Percentiles rank a stretch among this genome's conserved stretches.
These are phyloP conservation scores for Pichia pseudocactophila DNA, from an alignment of 805 yeast genomes.

Conservation along the genomic window DNA sequence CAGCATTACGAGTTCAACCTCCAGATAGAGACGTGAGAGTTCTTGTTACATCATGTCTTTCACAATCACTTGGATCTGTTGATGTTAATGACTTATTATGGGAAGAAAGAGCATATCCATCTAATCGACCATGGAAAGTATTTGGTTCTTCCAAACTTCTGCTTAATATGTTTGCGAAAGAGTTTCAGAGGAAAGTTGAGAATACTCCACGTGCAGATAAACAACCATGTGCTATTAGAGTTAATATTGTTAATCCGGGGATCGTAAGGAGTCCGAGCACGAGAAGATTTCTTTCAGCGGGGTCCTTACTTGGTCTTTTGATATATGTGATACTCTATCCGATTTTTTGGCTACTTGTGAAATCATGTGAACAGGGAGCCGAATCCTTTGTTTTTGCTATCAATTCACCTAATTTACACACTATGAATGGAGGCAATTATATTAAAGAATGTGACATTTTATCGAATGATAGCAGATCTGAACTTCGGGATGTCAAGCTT, in stretches of 20 bases:
- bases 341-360: slow-evolving; percentile 70
- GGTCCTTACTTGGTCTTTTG: slow-evolving; percentile 52
- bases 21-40: slow-evolving; percentile 91
- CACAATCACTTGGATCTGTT: slow-evolving; percentile 65
- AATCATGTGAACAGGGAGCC: slow-evolving; percentile 69
- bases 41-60: slow-evolving; percentile 65
- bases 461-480: slow-evolving; percentile 46
- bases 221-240: slow-evolving; percentile 58
- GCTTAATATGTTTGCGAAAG: slow-evolving; percentile 66
- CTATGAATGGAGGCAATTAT: slow-evolving; percentile 55
- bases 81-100: slow-evolving; percentile 57
- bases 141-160: slow-evolving; percentile 79
- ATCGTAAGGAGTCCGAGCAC: slow-evolving; percentile 82
- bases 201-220: slow-evolving; percentile 59
- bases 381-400: slow-evolving; percentile 66
- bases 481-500: slow-evolving; percentile 49
- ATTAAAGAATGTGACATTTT: slow-evolving; percentile 63
- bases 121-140: slow-evolving; percentile 57
- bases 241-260: slow-evolving; percentile 85
- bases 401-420: slow-evolving; percentile 61
- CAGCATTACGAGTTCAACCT: slow-evolving; percentile 80
- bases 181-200: slow-evolving; percentile 60
- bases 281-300: slow-evolving; percentile 68
- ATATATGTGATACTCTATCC: slow-evolving; percentile 69
- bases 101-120: slow-evolving; percentile 50